phyloP scores from a whole-genome alignment of 441 rosid species.

The Adansonia grandidieri region DNA sequence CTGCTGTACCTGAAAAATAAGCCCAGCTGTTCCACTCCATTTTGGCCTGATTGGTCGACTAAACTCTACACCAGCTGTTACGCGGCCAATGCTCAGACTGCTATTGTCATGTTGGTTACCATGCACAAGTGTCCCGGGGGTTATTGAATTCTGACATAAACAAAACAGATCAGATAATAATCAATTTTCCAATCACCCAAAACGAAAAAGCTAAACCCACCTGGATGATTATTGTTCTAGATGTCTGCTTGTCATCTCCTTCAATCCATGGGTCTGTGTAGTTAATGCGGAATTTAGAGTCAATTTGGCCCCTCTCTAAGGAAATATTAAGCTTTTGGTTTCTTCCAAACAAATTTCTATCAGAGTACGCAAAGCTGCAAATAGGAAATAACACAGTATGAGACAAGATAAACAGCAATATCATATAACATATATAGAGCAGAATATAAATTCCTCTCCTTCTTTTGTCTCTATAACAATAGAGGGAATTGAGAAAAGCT shows the following conservation, averaged over 20 bases:
- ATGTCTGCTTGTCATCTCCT: constrained; percentile 89
- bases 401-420: constrained; percentile 21
- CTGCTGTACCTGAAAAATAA: constrained; percentile 78
- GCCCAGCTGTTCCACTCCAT: constrained; percentile 91
- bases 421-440: not conserved
- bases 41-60: constrained; percentile 93
- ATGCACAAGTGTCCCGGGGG: constrained; percentile 92
- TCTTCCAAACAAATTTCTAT: constrained; percentile 89
- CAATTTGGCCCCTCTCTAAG: constrained; percentile 89
- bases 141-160: constrained; percentile 75
- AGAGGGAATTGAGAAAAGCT: not conserved
- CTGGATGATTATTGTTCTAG: constrained; percentile 92
- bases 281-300: constrained; percentile 85
- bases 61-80: constrained; percentile 81
- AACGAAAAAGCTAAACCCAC: constrained; percentile 47
- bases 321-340: constrained; percentile 93
- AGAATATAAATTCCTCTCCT: not conserved
- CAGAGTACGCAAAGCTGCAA: constrained; percentile 93
- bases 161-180: not conserved
- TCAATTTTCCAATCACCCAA: constrained; percentile 18
- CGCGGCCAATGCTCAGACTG: constrained; percentile 74
- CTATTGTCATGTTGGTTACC: constrained; percentile 72
- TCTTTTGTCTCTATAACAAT: no score
- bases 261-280: constrained; percentile 98
- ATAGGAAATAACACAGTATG: constrained; percentile 18